Percentiles rank a stretch among this genome's conserved stretches.
Evolutionary conservation across 1,139 yeast species (phyloP).

Genomic region (Yamadazyma dushanensis): DNA sequence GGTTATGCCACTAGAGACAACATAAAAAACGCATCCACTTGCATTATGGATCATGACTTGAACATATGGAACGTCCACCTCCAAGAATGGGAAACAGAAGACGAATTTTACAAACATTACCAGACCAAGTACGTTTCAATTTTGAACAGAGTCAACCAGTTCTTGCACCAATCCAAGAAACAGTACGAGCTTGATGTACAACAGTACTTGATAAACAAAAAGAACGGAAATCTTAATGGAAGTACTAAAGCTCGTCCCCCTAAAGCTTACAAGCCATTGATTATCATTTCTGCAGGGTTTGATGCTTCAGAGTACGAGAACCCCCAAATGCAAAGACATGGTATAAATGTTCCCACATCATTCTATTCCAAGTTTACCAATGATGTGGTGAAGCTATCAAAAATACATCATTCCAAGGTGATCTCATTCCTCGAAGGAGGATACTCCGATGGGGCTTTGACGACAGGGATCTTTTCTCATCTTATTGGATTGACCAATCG

Average conservation of each 20-base stretch:
- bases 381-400: slow-evolving; percentile 68
- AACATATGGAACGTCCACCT: slow-evolving; percentile 86
- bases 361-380: slow-evolving; percentile 74
- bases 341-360: slow-evolving; percentile 79
- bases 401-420: slow-evolving; percentile 60
- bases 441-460: slow-evolving; percentile 78
- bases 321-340: slow-evolving; percentile 83
- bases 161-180: slow-evolving; percentile 51
- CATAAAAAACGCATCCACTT: slow-evolving; percentile 76
- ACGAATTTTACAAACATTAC: slow-evolving; percentile 67
- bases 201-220: slow-evolving; percentile 22
- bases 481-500: slow-evolving; percentile 55
- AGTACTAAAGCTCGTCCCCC: slow-evolving; percentile 28
- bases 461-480: slow-evolving; percentile 81
- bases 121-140: slow-evolving; percentile 60
- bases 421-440: slow-evolving; percentile 84
- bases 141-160: slow-evolving; percentile 68
- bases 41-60: slow-evolving; percentile 76
- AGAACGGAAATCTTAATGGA: slow-evolving; percentile 7
- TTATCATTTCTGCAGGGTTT: slow-evolving; percentile 81
- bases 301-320: slow-evolving; percentile 87
- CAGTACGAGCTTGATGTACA: slow-evolving; percentile 41
- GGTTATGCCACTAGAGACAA: slow-evolving; percentile 75
- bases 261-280: slow-evolving; percentile 66
- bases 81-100: slow-evolving; percentile 61